These are phyloP conservation scores for Flaveria bidentis DNA, from an alignment of 129 eudicot genomes.

Conservation along the genomic window DNA sequence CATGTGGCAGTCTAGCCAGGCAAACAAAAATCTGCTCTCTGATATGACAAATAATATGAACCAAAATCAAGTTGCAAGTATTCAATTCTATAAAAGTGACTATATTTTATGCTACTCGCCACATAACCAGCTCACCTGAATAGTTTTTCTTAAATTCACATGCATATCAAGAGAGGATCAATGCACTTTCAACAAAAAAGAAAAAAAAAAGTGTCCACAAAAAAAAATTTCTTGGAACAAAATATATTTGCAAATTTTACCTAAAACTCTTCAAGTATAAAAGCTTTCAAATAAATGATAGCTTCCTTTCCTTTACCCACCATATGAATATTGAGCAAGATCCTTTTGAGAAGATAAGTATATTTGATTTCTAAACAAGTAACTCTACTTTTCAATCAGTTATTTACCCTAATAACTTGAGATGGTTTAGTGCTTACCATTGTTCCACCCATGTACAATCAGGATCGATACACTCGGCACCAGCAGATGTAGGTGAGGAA, in stretches of 20 bases:
- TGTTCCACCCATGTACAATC: conserved; percentile 96
- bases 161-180: no score
- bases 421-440: conserved; percentile 56
- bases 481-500: conserved; percentile 93
- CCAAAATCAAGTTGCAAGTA: no score
- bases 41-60: no score
- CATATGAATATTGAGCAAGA: background rate
- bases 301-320: no score
- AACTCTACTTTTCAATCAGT: background rate
- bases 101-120: background rate
- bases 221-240: background rate
- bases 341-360: background rate
- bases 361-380: background rate
- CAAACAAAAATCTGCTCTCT: no score
- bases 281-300: no score
- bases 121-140: no score
- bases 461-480: conserved; percentile 97
- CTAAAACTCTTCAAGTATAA: background rate
- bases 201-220: background rate
- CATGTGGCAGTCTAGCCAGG: no score
- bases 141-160: no score
- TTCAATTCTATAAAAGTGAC: background rate
- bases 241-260: background rate
- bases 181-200: no score
- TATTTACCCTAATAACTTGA: background rate